phyloP scores from a whole-genome alignment of 164 flowering plant genomes.

The Vitis riparia region DNA sequence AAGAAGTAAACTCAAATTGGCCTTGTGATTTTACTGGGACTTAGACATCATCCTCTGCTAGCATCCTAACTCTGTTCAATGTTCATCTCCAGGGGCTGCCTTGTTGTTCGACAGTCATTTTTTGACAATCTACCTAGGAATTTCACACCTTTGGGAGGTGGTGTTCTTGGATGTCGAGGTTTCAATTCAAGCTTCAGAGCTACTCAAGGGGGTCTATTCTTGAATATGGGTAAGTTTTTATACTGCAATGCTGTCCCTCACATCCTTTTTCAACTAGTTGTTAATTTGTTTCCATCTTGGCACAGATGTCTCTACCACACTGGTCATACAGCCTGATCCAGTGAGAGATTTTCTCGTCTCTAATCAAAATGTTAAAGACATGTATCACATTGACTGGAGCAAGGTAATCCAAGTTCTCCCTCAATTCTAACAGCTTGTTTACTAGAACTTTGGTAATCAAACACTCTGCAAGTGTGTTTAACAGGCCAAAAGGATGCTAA shows the following conservation, averaged over 20 bases:
- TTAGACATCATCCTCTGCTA: too few species aligned
- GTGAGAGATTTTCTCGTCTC: neutral
- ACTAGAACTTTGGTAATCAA: neutral
- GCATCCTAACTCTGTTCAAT: too few species aligned
- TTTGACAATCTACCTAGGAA: constrained; percentile 13
- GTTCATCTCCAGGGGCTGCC: constrained; percentile 13
- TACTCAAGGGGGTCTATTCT: constrained; percentile 24
- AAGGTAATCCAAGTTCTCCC: neutral
- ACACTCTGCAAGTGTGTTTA: neutral
- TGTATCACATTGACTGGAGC: neutral
- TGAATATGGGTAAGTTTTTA: constrained; percentile 16
- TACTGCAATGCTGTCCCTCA: neutral
- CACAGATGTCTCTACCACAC: neutral
- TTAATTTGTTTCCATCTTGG: neutral
- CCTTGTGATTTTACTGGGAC: too few species aligned
- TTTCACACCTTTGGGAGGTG: constrained; percentile 13
- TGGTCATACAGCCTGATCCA: neutral
- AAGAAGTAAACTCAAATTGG: constrained; percentile 47
- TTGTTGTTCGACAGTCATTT: constrained; percentile 18
- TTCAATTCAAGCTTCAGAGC: constrained; percentile 27
- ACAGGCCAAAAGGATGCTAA: neutral
- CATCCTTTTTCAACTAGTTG: too few species aligned
- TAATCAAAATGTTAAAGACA: too few species aligned
- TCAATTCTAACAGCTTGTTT: neutral
- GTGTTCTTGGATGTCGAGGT: constrained; percentile 25